Base-by-base conservation (phyloP, 1,284 basidiomycete species). In the Boletus albobrunnescens region DNA sequence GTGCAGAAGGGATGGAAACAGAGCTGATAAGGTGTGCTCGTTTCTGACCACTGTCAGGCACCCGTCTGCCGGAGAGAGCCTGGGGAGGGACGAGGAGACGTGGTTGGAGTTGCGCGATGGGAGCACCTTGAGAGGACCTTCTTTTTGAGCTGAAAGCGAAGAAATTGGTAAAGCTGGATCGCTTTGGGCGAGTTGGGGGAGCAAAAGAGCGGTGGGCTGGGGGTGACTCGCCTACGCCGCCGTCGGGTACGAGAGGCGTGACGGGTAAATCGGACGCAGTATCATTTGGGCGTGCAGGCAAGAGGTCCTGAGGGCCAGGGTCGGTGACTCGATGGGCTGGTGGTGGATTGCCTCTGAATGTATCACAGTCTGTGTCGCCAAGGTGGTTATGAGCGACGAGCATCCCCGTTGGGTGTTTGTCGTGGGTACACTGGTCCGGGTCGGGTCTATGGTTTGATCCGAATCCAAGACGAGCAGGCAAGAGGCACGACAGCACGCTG, bases 181-280 rank as follows among this genome's bases (percentile, higher is more conserved):
- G 63, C 54, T 71, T 74, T 22, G 31, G 42, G 4, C 59, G 58
- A 19, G 63, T 38, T n/a, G n/a, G n/a, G n/a, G n/a, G n/a, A n/a
- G n/a, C n/a, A n/a, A n/a, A n/a, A n/a, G n/a, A n/a, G 30, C 64
- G 61, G 5, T 55, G 58, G 9, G 53, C 48, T 1, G 77, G 78
- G 32, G 67, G 83, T 0, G 80, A 76, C 53, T 81, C 79, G 26
- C 82, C 82, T 20, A 85, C 72, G 27, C 78, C 81, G 19, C 78
- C 79, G 10, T 71, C 59, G 8, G 72, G 60, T 52, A 69, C 69
- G 55, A 72, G 63, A 52, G 71, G 74, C n/a, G n/a, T n/a, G n/a
- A n/a, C n/a, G 10, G 71, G 67, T n/a, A 59, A 59, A 24, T 64
- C 64, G 11, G 60, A 46, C 1, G 51, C n/a, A n/a, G n/a, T n/a